Evolutionary conservation across 2,329 filamentous ascomycete species (phyloP), one percentile per base, ranked within the genome.

Genomic region (Sarocladium strictum): DNA sequence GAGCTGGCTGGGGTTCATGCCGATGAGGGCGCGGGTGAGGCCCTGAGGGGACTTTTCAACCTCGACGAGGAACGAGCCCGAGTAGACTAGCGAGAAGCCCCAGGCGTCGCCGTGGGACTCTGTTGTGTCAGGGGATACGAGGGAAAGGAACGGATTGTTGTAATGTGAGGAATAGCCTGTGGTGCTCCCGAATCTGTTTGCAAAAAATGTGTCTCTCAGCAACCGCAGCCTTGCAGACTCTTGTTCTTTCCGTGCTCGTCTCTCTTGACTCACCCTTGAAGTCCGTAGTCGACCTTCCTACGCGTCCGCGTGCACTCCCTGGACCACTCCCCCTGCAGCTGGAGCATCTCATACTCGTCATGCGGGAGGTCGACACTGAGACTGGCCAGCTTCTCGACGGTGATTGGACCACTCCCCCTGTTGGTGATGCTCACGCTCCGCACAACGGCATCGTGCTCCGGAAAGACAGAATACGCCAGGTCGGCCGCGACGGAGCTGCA

Each of bases 31-130:
- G 2, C 84, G 78, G 0, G 82, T 81, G 55, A 82, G 73, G 0
- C 83, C 83, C 37, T 85, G 81, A 0, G 83, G 83, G 56, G 78
- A 77, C 54, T 80, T 81, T 60, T 86, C 83, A 0, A 85, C 76
- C n/a, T 81, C 76, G 0, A 78, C 79, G 1, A 75, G 70, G 59
- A 85, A 86, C 1, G 81, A 85, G 2, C 84, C 84, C 0, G 81
- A 81, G 65, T 85, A 87, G 17, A 87, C 72, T 2, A 86, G 73
- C 1, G 80, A 84, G 64, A 86, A 86, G 0, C 82, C 84, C 74
- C 81, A 86, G 6, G 79, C 82, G 35, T 85, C 76, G 1, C 84
- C 84, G 2, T 76, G 72, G 0, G 76, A 75, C 60, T 87, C 83
- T 1, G 83, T 86, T 0, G 83, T 81, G 1, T 69, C 71, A 0